Base-by-base conservation (phyloP, 1,284 basidiomycete genomes). In the Trichosporon asahii region DNA sequence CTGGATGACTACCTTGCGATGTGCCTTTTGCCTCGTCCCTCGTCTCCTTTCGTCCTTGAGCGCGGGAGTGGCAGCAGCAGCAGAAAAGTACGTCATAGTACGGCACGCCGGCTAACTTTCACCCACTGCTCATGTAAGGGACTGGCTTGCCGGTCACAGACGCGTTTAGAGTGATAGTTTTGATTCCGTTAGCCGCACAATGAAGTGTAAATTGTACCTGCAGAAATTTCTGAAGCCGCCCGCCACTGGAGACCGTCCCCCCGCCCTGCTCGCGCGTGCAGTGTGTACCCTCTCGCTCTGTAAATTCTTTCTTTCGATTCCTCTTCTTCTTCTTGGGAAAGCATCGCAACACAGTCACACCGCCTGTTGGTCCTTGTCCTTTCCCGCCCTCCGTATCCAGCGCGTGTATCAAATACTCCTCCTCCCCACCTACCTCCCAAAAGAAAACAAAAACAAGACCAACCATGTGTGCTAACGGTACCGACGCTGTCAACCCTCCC, bases 261-360 rank as follows among this genome's bases (percentile, higher is more conserved):
- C 15, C 9, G 21, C 49, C n/a, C 8, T 21, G 49, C 18, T n/a
- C 9, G 25, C 57, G 57, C 57, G 29, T 15, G 57, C 57, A 31
- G 57, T 31, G 57, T 61, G 57, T 31, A 60, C 44, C 40, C 46
- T 46, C 67, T 25, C 63, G 31, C 66, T 35, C 44, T 49, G 31
- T 35, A 40, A 33, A 68, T 65, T 63, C 67, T 70, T 71, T 63
- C 44, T 65, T 70, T 66, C 64, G 21, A 65, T 53, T 70, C 53
- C 65, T 71, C 61, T 65, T 67, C 68, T 68, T 70, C 66, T 70
- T 69, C 66, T 73, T 69, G 72, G 70, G 68, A 73, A 71, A 71
- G 72, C 70, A 69, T 66, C 64, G 46, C 49, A 66, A 63, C 64
- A 70, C 70, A 70, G 61, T 37, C 27, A 61, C 29, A 66, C 44